These are phyloP conservation scores for Geosmithia morbida DNA, from an alignment of 2,329 filamentous ascomycete genomes.

Conservation along the genomic window DNA sequence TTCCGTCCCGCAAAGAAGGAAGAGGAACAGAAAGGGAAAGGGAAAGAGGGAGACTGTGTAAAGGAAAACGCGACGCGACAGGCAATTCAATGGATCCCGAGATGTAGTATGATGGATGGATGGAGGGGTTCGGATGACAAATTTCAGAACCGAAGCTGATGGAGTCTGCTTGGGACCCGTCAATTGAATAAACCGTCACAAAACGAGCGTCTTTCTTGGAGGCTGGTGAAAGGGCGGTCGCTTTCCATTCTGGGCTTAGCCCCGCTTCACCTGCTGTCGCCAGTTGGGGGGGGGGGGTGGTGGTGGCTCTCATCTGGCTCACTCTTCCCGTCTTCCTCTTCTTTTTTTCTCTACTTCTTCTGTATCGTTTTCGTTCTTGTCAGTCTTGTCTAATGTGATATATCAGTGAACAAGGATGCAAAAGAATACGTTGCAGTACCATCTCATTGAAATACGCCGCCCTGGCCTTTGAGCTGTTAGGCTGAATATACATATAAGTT, in stretches of 20 bases:
- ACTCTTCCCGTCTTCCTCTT: no score
- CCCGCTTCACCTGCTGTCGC: neutral
- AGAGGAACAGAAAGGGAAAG: neutral
- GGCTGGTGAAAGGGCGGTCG: neutral
- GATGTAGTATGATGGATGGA: neutral
- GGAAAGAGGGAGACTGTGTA: neutral
- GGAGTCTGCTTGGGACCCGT: neutral
- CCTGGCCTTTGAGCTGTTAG: no score
- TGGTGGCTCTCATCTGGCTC: no score
- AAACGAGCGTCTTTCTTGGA: neutral
- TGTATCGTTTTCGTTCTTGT: no score
- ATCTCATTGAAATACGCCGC: no score
- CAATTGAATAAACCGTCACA: neutral
- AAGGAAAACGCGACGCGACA: neutral
- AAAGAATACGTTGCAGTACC: no score
- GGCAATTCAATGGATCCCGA: constrained; percentile 7
- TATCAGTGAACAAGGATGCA: no score
- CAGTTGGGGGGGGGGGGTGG: no score
- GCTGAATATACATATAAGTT: no score
- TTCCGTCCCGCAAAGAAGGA: neutral
- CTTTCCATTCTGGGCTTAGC: neutral
- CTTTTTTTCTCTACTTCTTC: no score
- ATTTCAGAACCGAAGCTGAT: constrained; percentile 1
- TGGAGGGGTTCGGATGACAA: neutral
- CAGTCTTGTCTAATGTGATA: no score